Evolutionary conservation across 2,329 filamentous ascomycete species (phyloP).

Genomic region (Calonectria pseudoreteaudii): DNA sequence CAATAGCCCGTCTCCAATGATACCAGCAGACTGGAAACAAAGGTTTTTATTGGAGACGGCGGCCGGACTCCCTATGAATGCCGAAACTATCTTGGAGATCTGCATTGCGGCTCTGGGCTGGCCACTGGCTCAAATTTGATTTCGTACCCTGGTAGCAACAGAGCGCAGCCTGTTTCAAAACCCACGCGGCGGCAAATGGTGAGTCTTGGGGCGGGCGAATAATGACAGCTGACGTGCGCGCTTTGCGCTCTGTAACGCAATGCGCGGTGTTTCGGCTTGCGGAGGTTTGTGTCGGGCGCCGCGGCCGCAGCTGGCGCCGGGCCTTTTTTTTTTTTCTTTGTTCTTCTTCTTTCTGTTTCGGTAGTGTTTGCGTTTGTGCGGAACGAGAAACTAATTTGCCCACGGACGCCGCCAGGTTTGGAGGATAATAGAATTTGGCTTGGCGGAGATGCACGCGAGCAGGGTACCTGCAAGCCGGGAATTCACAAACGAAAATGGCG

Average conservation of each 20-base stretch:
- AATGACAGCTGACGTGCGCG: neutral
- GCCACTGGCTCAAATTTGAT: neutral
- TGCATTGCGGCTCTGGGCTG: conserved; percentile 15
- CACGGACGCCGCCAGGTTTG: neutral
- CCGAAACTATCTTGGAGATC: conserved; percentile 12
- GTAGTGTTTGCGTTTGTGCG: neutral
- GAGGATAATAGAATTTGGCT: neutral
- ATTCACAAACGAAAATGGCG: neutral
- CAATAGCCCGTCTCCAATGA: neutral
- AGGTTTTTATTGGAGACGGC: conserved; percentile 1
- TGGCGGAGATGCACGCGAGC: conserved; percentile 1
- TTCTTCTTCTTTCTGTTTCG: neutral
- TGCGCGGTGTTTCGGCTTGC: neutral
- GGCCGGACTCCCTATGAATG: conserved; percentile 11
- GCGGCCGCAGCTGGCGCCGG: neutral
- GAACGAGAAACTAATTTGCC: neutral
- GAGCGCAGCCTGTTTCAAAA: conserved; percentile 1
- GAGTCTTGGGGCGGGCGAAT: neutral
- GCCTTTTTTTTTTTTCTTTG: too few species aligned
- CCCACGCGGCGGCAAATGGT: neutral
- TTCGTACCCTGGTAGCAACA: neutral
- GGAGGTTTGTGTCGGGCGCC: neutral
- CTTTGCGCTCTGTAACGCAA: neutral
- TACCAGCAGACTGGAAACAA: neutral
- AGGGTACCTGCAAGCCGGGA: neutral